phyloP scores from a whole-genome alignment of 495 filamentous ascomycete genomes.

The Talaromyces adpressus region DNA sequence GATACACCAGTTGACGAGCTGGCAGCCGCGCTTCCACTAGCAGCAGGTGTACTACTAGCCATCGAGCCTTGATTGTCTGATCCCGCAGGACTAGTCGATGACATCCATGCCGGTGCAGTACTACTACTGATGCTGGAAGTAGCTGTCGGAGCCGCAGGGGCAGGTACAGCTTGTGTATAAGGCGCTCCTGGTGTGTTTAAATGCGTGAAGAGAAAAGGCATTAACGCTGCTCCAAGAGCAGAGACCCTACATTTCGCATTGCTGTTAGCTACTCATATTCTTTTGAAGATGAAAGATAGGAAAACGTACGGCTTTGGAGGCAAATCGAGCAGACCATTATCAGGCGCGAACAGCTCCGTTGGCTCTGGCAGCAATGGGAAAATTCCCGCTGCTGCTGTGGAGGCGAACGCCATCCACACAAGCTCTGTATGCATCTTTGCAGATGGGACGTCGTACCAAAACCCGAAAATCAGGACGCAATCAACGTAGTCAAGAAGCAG shows the following conservation, averaged over 20 bases:
- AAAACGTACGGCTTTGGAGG: constrained; percentile 4
- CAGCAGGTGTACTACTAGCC: neutral
- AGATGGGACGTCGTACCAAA: neutral
- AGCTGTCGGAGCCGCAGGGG: neutral
- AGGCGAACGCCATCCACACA: constrained; percentile 7
- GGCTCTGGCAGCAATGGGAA: constrained; percentile 7
- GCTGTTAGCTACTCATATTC: neutral
- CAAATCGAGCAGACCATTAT: neutral
- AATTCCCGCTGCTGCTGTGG: constrained; percentile 2
- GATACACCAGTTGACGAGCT: neutral
- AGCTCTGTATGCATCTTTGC: constrained; percentile 5
- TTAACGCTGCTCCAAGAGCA: neutral
- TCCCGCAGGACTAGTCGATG: neutral
- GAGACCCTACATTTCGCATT: neutral
- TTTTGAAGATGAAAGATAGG: neutral
- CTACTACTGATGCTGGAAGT: neutral
- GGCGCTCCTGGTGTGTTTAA: neutral
- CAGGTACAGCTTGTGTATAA: neutral
- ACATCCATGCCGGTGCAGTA: neutral
- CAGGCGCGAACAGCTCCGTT: constrained; percentile 1
- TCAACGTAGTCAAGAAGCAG: neutral
- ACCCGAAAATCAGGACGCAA: neutral
- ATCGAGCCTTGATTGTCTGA: neutral
- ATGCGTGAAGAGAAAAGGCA: neutral
- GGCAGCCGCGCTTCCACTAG: neutral